Percentiles rank a stretch among this genome's conserved stretches.
Conservation (phyloP, 78 protist species). For the Bigelowiella natans region DNA sequence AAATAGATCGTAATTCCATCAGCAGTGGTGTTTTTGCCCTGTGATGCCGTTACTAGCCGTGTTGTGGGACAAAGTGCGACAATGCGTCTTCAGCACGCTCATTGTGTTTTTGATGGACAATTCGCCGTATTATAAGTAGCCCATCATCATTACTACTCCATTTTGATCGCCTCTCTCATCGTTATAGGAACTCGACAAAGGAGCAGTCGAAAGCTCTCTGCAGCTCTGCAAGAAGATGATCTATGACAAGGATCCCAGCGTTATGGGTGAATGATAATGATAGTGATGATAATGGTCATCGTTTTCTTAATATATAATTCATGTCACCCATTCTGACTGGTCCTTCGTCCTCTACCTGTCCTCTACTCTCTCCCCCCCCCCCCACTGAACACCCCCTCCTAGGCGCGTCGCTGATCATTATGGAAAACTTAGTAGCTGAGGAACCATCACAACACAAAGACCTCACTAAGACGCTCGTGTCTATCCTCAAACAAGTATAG, state of each 20-base stretch:
- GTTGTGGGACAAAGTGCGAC: too few relatives aligned
- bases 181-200: too few relatives aligned
- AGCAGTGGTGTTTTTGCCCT: too few relatives aligned
- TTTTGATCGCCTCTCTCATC: too few relatives aligned
- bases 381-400: conserved; percentile 23
- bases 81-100: too few relatives aligned
- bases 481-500: conserved; percentile 70
- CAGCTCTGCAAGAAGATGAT: conserved; percentile 16
- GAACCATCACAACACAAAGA: conserved; percentile 28
- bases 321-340: background rate
- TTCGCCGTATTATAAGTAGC: too few relatives aligned
- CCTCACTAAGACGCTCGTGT: conserved; percentile 59
- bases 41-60: too few relatives aligned
- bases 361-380: background rate
- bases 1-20: too few relatives aligned
- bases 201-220: conserved; percentile 1
- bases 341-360: background rate
- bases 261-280: conserved; percentile 41
- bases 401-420: conserved; percentile 55
- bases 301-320: too few relatives aligned
- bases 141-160: too few relatives aligned
- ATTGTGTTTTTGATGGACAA: too few relatives aligned
- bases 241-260: conserved; percentile 81
- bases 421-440: conserved; percentile 25
- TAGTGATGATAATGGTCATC: too few relatives aligned